Base-by-base conservation (phyloP, 352 stramenopile species). In the Phytophthora citrophthora region DNA sequence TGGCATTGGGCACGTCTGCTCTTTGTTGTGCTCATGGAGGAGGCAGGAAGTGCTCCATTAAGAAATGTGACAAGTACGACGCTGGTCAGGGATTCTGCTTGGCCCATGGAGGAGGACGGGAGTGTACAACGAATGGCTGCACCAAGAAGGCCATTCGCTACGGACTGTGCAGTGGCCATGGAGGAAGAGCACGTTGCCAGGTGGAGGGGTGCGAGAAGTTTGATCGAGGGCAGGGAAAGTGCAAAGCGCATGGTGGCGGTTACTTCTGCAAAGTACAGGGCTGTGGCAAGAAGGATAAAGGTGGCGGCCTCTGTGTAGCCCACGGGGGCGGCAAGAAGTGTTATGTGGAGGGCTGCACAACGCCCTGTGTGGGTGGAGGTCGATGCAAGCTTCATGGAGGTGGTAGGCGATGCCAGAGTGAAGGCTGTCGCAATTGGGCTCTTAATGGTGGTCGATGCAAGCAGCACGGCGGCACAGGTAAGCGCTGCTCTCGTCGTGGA, bases 251-350 rank as follows among this genome's bases (percentile, higher is more conserved):
- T 49, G 86, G 86, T n/a, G 86, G 86, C 4, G 86, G 86, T 12
- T 93, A 95, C 57, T 84, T 83, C 32, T 96, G 88, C 55, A 93
- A 93, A 49, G 54, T 81, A 4, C 70, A 87, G 4, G 86, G 80
- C 5, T 96, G 88, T 57, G 64, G 53, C 18, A 96, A 96, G 72
- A 92, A 93, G 45, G 87, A 96, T 56, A 90, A 92, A 50, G 88
- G 88, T 18, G 86, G 88, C 4, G 88, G 88, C 13, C 79, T 89
- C 20, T 96, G 88, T 60, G 86, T 83, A 20, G 62, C 76, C 7
- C 88, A 95, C 53, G 88, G 88, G 5, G 88, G 88, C 6, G 88
- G 88, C 23, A 94, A 93, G 50, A 91, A 92, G 49, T 95, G 87
- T 56, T 95, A 78, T 34, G 68, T 90, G 8, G 79, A 90, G 1